Evolutionary conservation across 2,329 filamentous ascomycete species (phyloP).

Genomic region (Pseudocercospora pini-densiflorae): DNA sequence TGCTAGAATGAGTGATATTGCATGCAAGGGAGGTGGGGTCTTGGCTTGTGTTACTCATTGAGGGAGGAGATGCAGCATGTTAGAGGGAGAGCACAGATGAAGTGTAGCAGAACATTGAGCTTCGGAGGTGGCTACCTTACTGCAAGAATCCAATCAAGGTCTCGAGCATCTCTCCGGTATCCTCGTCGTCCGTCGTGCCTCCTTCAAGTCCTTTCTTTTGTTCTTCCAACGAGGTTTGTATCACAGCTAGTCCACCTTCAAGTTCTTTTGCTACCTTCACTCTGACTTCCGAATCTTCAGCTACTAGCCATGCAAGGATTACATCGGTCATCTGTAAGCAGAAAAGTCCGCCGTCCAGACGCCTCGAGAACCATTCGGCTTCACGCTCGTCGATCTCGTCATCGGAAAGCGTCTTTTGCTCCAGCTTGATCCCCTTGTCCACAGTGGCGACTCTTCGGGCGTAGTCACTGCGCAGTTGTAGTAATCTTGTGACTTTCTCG

Average conservation of each 20-base stretch:
- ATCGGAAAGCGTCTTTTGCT: constrained; percentile 59
- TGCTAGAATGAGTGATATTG: neutral
- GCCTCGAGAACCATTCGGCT: constrained; percentile 73
- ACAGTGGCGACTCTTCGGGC: constrained; percentile 64
- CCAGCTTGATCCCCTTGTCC: constrained; percentile 64
- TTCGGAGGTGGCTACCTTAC: neutral
- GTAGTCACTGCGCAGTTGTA: constrained; percentile 74
- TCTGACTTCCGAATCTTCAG: constrained; percentile 80
- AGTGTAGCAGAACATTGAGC: neutral
- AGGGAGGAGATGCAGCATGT: neutral
- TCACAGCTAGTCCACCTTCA: constrained; percentile 66
- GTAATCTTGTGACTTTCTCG: constrained; percentile 76
- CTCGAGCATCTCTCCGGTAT: constrained; percentile 66
- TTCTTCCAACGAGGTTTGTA: constrained; percentile 69
- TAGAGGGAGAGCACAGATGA: neutral
- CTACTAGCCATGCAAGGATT: constrained; percentile 85
- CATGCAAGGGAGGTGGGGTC: neutral
- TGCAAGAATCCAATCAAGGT: constrained; percentile 52
- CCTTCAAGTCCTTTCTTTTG: constrained; percentile 65
- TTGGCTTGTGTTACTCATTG: neutral
- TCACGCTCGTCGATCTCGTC: constrained; percentile 66
- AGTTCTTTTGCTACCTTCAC: constrained; percentile 67
- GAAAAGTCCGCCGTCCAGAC: constrained; percentile 84
- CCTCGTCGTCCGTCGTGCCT: constrained; percentile 55
- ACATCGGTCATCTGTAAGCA: constrained; percentile 82